Base-by-base conservation (phyloP, 83 land plant species). In the Larix sibirica region DNA sequence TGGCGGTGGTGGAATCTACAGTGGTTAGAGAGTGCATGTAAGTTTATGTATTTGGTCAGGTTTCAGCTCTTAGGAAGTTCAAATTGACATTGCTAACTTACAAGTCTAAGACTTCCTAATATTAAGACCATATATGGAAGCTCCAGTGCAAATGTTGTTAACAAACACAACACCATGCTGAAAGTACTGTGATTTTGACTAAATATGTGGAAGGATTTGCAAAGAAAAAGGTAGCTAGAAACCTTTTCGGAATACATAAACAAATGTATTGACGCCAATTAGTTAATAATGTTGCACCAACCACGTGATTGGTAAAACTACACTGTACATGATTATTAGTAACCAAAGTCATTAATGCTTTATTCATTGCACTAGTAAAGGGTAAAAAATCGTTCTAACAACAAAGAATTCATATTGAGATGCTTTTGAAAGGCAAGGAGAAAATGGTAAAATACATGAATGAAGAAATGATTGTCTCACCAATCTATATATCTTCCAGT, bases 321-420 rank as follows among this genome's bases (percentile, higher is more conserved):
- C n/a, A n/a, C n/a, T n/a, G n/a, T n/a, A n/a, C n/a, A n/a, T n/a
- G n/a, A n/a, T n/a, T n/a, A n/a, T n/a, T n/a, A n/a, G 54, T 68
- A 13, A 5, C 42, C 73, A 68, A 71, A 71, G 50, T 71, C 50
- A 20, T 70, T 33, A 21, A 2, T 33, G n/a, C 42, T 71, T 71
- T 71, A 17, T 69, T 71, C 42, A 13, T 4, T 17, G 76, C 9
- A 40, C 18, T 71, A 18, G 6, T 54, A 17, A 71, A 71, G 76
- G 23, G 28, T 28, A 3, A 3, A 42, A 71, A 71, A 47, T 47
- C 9, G 12, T 8, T 47, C 8, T 47, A 47, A 42, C 47, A 42
- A 42, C 26, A 20, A 71, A 71, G 54, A 44, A 71, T 71, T 54
- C 50, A 71, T 71, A 18, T 71, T 71, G 6, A 71, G 75, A 71